Base-by-base conservation (phyloP, 352 stramenopile genomes). In the Plasmopara viticola region DNA sequence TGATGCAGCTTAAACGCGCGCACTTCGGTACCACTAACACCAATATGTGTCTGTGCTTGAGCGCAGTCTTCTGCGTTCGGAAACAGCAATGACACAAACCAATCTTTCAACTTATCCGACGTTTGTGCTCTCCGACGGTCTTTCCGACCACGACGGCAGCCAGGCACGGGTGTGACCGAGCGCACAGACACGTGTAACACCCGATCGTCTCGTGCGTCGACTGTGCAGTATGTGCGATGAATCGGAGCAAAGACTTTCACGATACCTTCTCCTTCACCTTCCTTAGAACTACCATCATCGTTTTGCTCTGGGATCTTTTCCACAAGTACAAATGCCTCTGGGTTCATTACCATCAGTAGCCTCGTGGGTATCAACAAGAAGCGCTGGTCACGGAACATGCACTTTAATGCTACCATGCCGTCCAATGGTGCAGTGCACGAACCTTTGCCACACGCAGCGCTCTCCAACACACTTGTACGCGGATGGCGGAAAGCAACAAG, bases 1-100 rank as follows among this genome's bases (percentile, higher is more conserved):
- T 86, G 77, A 38, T 83, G 69, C 48, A 91, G 60, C 56, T 91
- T 91, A 49, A 84, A 87, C 28, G 80, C 80, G 5, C 80, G 80
- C 44, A 91, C 80, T 58, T 87, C 80, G 3, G 76, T 79, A 29
- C 78, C 75, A 45, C 73, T 86, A 31, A 89, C 58, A 43, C 87
- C 81, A 1, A 91, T 69, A 48, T 89, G 80, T 7, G 72, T 72
- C 62, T 87, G 79, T 12, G 78, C 78, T 37, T 88, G 78, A 2
- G 62, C 56, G 17, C 72, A 84, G 51, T 91, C 78, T 33, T 91
- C 80, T 0, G 56, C 48, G 15, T 47, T 83, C 33, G 66, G 62
- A 37, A 91, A 91, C 41, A 91, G 57, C 25, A 91, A 46, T 18
- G 78, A 73, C 9, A 78, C 75, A 41, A 82, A 77, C 80, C 80